phyloP scores from a whole-genome alignment of 257 asterid genomes.

The Gynochthodes officinalis region DNA sequence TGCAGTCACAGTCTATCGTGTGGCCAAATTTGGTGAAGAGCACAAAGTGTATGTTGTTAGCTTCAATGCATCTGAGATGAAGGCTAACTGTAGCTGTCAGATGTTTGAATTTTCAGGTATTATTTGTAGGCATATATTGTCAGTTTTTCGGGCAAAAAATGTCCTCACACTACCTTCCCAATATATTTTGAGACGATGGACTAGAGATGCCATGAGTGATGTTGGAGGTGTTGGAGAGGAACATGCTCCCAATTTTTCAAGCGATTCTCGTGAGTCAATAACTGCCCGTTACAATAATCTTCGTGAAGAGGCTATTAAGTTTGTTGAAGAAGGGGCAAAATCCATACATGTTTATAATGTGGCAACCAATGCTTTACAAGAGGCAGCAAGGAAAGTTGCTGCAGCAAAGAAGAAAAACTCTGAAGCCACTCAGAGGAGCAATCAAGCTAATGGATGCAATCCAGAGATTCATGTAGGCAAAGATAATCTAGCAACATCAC shows the following conservation, averaged over 20 bases:
- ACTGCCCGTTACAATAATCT: conserved; percentile 50
- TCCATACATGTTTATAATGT: conserved; percentile 70
- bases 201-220: conserved; percentile 62
- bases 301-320: conserved; percentile 72
- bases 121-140: conserved; percentile 70
- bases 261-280: conserved; percentile 44
- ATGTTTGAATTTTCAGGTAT: conserved; percentile 78
- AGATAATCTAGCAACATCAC: conserved; percentile 42
- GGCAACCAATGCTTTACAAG: conserved; percentile 68
- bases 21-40: conserved; percentile 86
- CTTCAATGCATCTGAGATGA: conserved; percentile 54
- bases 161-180: conserved; percentile 69
- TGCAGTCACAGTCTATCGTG: conserved; percentile 43
- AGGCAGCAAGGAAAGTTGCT: conserved; percentile 64
- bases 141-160: conserved; percentile 77
- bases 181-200: conserved; percentile 85
- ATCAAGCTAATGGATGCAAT: conserved; percentile 45
- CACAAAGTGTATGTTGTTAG: conserved; percentile 59
- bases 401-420: conserved; percentile 49
- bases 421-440: conserved; percentile 30
- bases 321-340: conserved; percentile 89
- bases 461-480: conserved; percentile 25
- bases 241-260: conserved; percentile 30
- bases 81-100: conserved; percentile 75
- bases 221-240: conserved; percentile 33